Evolutionary conservation across 176 grass and related monocot species (phyloP).

Genomic region (Zea luxurians): DNA sequence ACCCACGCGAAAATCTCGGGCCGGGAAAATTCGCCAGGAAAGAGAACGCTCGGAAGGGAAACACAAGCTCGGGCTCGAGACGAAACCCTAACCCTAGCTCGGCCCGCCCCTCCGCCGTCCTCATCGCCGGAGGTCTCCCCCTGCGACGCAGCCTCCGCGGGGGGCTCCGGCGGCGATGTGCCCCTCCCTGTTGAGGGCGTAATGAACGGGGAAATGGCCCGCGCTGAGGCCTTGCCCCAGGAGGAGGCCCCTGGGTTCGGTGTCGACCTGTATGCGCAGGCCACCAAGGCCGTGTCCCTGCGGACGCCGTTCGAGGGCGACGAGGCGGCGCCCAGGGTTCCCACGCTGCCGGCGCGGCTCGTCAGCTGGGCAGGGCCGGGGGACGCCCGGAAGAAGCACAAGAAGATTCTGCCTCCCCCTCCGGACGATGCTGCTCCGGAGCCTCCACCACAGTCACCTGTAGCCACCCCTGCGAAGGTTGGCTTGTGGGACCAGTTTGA

Average conservation of each 20-base stretch:
- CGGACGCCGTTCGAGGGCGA: slow-evolving; percentile 84
- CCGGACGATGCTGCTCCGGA: slow-evolving; percentile 42
- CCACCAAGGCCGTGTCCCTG: slow-evolving; percentile 66
- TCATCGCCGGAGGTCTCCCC: slow-evolving; percentile 38
- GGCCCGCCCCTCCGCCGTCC: not conserved
- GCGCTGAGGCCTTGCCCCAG: slow-evolving; percentile 47
- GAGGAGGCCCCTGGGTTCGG: slow-evolving; percentile 35
- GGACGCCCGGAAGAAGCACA: slow-evolving; percentile 70
- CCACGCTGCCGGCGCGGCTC: slow-evolving; percentile 70
- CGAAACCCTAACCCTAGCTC: slow-evolving; percentile 97
- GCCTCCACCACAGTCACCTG: slow-evolving; percentile 36
- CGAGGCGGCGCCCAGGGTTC: slow-evolving; percentile 54
- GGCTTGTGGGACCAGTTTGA: slow-evolving; percentile 84
- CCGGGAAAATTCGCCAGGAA: slow-evolving; percentile 39
- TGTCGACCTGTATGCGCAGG: slow-evolving; percentile 65
- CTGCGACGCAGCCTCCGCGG: not conserved
- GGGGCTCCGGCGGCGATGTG: slow-evolving; percentile 48
- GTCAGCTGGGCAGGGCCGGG: slow-evolving; percentile 54
- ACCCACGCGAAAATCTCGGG: slow-evolving; percentile 61
- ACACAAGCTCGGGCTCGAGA: slow-evolving; percentile 28
- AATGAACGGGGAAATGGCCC: slow-evolving; percentile 57
- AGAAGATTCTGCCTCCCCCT: slow-evolving; percentile 48
- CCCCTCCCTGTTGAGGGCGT: slow-evolving; percentile 17
- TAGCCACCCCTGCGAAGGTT: slow-evolving; percentile 30
- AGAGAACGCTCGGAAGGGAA: slow-evolving; percentile 42